Base-by-base conservation (phyloP, 495 filamentous ascomycete species). In the Cercophora samala region DNA sequence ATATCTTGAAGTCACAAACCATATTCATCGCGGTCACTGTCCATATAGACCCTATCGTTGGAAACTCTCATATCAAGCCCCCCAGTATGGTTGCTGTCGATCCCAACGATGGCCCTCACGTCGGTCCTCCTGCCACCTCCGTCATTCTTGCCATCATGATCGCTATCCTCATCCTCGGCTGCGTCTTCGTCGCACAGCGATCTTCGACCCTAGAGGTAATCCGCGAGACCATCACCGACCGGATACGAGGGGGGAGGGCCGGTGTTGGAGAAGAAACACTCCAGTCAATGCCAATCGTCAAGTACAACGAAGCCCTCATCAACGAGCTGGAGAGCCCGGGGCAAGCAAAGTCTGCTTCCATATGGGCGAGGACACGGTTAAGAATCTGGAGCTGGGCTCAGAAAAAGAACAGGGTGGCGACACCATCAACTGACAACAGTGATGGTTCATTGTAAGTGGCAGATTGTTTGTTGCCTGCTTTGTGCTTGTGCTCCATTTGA, bases 101-200 rank as follows among this genome's bases (percentile, higher is more conserved):
- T 13, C 37, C 37, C 11, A 56, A 56, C 53, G 53, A 21, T 23
- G 15, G 18, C 11, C n/a, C 53, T 22, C 53, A 21, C 22, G 53
- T 22, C 24, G 58, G 32, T 29, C 42, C 67, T 46, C 62, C 53
- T 19, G 26, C 64, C 4, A 64, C 66, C 5, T 63, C 64, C 25
- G 66, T 69, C 51, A 24, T 69, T 6, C 32, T 71, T 15, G 58
- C 62, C 60, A 51, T 71, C 19, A 17, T 60, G 3, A 51, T 71
- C 11, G 51, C 62, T n/a, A 62, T 58, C 51, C 19, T 71, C 56
- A 60, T 71, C 21, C 29, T 69, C 19, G 11, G 66, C 22, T 56
- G 51, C 15, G 17, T 69, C 29, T 71, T 58, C 26, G 29, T 64
- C 11, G 67, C 69, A n/a, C 52, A 64, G 17, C 62, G 63, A 13